Base-by-base conservation (phyloP, 2,329 filamentous ascomycete genomes). In the Claviceps pazoutovae region DNA sequence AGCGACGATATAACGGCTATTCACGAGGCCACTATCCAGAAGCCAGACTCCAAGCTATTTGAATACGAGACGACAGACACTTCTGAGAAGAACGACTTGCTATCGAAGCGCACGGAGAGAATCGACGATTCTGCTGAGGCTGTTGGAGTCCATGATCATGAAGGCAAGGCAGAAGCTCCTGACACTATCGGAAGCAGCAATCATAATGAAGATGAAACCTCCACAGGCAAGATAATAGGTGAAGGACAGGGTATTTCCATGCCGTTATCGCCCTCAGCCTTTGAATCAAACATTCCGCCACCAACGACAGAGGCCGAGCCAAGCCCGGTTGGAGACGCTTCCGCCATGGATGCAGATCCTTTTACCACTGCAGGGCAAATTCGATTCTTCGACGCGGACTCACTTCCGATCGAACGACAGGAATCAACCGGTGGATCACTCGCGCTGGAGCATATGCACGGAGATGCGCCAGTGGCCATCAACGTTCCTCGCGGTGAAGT, bases 191-290 rank as follows among this genome's bases (percentile, higher is more conserved):
- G 43, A 36, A 46, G 19, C 7, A 54, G 16, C 4, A 52, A 49
- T 43, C 53, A 57, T 19, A 17, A 39, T 13, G 57, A 58, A 37
- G 60, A 61, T 26, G 61, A 58, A 55, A 64, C 66, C 7, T 56
- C 64, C 39, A 64, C 69, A 48, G 60, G 61, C 52, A 72, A 69
- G 55, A 72, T 69, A 55, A 76, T 74, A 56, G 69, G 64, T 51
- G 67, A 66, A 59, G 67, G 66, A 61, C 67, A 62, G 57, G 65
- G 57, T 45, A 57, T 57, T 19, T 36, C 4, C 26, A 57, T 56
- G 60, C 64, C 49, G 51, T 26, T 30, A 14, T n/a, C 23, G 2
- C 7, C 36, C 8, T 42, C 46, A n/a, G 14, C 46, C 4, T 37
- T 11, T 38, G 23, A 46, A 49, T 19, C 48, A 50, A 19, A 21